phyloP scores from a whole-genome alignment of 2,329 filamentous ascomycete species.

The Orbilia oligospora region DNA sequence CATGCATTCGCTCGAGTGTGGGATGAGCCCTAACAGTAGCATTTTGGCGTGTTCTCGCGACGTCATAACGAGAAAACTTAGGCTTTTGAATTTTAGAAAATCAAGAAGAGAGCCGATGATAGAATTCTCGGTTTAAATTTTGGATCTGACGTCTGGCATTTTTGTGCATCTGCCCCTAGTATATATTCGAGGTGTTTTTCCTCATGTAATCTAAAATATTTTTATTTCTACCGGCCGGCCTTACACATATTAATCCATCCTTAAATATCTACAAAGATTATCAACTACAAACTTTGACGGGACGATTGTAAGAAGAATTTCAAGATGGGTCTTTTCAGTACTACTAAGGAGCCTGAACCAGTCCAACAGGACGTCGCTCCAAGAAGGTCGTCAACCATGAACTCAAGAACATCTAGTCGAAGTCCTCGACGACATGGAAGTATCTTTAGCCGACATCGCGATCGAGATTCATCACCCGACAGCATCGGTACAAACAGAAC shows the following conservation, averaged over 20 bases:
- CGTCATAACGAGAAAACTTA: background rate
- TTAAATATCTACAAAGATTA: too few relatives aligned
- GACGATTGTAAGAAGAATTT: background rate
- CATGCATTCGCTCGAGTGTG: too few relatives aligned
- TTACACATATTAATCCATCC: too few relatives aligned
- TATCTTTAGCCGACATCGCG: constrained; percentile 47
- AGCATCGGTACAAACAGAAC: constrained; percentile 43
- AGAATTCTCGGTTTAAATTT: too few relatives aligned
- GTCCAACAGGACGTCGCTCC: constrained; percentile 36
- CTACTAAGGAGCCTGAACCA: constrained; percentile 32
- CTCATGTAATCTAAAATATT: too few relatives aligned
- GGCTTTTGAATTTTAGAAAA: background rate
- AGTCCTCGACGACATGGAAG: constrained; percentile 47
- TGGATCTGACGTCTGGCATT: background rate
- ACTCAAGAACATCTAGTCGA: constrained; percentile 35
- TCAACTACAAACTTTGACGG: too few relatives aligned
- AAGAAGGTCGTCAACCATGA: constrained; percentile 33
- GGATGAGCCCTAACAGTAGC: background rate
- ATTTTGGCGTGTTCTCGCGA: background rate
- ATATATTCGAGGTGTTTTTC: background rate
- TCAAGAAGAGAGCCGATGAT: too few relatives aligned
- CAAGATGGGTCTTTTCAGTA: constrained; percentile 51
- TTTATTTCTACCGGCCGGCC: too few relatives aligned
- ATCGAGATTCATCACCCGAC: constrained; percentile 43
- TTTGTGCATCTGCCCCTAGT: background rate